Evolutionary conservation across 805 yeast genomes (phyloP).

Genomic region (Saturnispora sanitii): DNA sequence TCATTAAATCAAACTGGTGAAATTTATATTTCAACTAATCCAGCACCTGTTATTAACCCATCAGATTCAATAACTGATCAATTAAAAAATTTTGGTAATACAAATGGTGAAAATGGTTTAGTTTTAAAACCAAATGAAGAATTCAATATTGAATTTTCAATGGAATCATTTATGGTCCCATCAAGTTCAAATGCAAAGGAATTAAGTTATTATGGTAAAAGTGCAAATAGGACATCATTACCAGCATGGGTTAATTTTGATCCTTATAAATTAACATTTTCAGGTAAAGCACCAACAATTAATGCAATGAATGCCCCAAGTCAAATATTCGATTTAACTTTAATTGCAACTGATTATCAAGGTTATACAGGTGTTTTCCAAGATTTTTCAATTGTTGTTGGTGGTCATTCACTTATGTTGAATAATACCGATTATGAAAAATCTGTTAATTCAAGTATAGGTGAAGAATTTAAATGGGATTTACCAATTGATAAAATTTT

Average conservation of each 20-base stretch:
- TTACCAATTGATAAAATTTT: slow-evolving; percentile 57
- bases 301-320: slow-evolving; percentile 88
- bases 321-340: slow-evolving; percentile 51
- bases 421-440: slow-evolving; percentile 35
- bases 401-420: slow-evolving; percentile 79
- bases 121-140: slow-evolving; percentile 61
- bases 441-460: slow-evolving; percentile 55
- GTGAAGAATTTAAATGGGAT: slow-evolving; percentile 40
- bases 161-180: slow-evolving; percentile 43
- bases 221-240: slow-evolving; percentile 74
- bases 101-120: slow-evolving; percentile 68
- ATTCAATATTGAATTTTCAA: slow-evolving; percentile 57
- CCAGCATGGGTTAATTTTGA: slow-evolving; percentile 86
- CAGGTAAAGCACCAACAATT: slow-evolving; percentile 82
- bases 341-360: slow-evolving; percentile 69
- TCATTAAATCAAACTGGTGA: slow-evolving; percentile 40
- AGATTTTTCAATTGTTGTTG: slow-evolving; percentile 64
- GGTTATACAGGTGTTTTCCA: slow-evolving; percentile 69
- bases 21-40: slow-evolving; percentile 40
- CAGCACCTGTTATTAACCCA: slow-evolving; percentile 43
- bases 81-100: slow-evolving; percentile 55
- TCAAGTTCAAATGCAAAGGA: slow-evolving; percentile 38
- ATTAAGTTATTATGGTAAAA: slow-evolving; percentile 67
- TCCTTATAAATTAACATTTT: slow-evolving; percentile 49
- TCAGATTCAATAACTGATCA: slow-evolving; percentile 37